Evolutionary conservation across 768 basidiomycete species (phyloP), one percentile per base, ranked within the genome.

Genomic region (Rubroboletus pulcherrimus): DNA sequence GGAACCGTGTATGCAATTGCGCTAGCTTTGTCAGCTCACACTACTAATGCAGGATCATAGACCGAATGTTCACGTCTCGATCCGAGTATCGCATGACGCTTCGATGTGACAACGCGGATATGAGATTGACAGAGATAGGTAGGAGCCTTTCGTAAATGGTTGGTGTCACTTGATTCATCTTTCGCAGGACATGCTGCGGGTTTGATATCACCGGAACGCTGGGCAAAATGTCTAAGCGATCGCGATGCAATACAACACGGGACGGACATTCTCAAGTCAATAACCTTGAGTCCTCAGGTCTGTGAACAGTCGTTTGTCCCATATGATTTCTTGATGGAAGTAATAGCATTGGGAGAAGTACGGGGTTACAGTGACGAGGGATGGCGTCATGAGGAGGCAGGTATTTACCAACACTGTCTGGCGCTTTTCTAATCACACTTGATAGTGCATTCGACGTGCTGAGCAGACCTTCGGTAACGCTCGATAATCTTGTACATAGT

Each of bases 41-140:
- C 12, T 19, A 19, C 38, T 66, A 10, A 67, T 34, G 3, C 33
- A 17, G 19, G 29, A 5, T 59, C 38, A 41, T 63, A 93, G 91
- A 95, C 62, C 88, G 93, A 29, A 94, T 95, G 91, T 95, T 96
- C 70, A 95, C 93, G 0, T 89, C 89, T 15, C 80, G 93, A 37
- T 91, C 89, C 15, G 93, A 96, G 64, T 96, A 93, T 66, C 84
- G 93, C 24, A 86, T 96, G 83, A 86, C 86, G 0, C 80, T 95
- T 41, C 78, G 93, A 49, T 86, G 88, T 49, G 93, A 96, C 71
- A 96, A 96, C 59, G 93, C 93, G 3, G 93, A 96, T 72, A 46
- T 85, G 49, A 79, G 93, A 44, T 72, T 96, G 55, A 95, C 93
- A 0, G 81, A 82, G 63, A 85, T 85, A 71, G 93, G 91, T 81